Evolutionary conservation across 148 eudicot species (phyloP).

Genomic region (Diospyros kaki): DNA sequence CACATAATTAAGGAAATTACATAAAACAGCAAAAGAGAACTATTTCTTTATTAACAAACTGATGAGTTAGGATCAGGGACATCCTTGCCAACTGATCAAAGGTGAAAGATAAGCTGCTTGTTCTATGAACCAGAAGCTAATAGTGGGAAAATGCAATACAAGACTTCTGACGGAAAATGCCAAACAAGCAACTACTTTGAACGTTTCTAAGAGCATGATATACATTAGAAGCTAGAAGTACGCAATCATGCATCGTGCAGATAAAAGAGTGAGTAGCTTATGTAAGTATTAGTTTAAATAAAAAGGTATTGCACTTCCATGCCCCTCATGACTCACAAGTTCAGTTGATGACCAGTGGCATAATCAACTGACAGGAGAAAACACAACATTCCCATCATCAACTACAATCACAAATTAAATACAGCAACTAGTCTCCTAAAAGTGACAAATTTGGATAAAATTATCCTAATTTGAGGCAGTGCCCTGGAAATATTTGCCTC

Average conservation of each 20-base stretch:
- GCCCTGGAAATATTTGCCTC: background rate
- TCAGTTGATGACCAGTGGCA: background rate
- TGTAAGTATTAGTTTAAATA: too few relatives aligned
- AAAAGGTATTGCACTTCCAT: too few relatives aligned
- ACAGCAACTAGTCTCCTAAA: background rate
- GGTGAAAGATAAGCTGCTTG: background rate
- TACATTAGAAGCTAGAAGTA: background rate
- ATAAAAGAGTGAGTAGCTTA: too few relatives aligned
- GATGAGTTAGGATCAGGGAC: background rate
- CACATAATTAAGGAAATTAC: background rate
- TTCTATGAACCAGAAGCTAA: background rate
- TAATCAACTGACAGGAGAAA: background rate
- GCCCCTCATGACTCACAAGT: background rate
- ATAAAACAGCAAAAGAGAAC: background rate
- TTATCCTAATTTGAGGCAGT: too few relatives aligned
- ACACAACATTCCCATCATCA: background rate
- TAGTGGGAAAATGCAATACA: background rate
- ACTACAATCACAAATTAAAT: background rate
- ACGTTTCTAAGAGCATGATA: background rate
- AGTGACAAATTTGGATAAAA: too few relatives aligned
- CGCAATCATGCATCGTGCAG: too few relatives aligned
- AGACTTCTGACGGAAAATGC: background rate
- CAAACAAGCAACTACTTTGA: background rate
- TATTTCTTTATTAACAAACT: background rate
- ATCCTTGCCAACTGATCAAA: background rate